Evolutionary conservation across 371 early-diverging fungal genomes (phyloP).

Genomic region (Choanephora cucurbitarum): DNA sequence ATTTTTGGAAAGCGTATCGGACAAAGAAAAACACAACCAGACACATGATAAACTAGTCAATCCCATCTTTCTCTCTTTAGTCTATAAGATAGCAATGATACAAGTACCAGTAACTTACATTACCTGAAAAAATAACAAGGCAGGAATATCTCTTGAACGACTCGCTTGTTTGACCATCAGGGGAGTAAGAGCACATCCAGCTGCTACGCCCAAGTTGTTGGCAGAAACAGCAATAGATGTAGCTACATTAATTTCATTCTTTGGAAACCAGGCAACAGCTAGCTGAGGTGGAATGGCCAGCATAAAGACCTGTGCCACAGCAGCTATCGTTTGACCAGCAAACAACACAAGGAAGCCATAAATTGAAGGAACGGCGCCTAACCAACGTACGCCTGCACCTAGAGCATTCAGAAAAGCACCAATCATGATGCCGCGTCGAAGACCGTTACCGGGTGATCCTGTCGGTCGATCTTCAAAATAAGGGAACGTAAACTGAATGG

Average conservation of each 20-base stretch:
- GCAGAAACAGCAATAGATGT: conserved; percentile 54
- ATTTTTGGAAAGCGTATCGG: conserved; percentile 26
- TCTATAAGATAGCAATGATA: too few species aligned
- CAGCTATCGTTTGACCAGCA: conserved; percentile 53
- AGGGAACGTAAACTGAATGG: conserved; percentile 44
- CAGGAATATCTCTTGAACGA: conserved; percentile 40
- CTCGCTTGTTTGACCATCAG: conserved; percentile 39
- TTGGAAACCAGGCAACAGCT: conserved; percentile 56
- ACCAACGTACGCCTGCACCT: conserved; percentile 43
- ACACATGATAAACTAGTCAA: conserved; percentile 23
- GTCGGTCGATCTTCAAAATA: conserved; percentile 40
- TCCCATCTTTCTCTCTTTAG: neutral
- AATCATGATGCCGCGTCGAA: conserved; percentile 46
- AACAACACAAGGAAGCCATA: conserved; percentile 38
- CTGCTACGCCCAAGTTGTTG: conserved; percentile 54
- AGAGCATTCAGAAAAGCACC: conserved; percentile 49
- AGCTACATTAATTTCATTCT: conserved; percentile 46
- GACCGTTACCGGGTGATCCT: conserved; percentile 35
- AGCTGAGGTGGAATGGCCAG: conserved; percentile 53
- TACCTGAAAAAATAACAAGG: conserved; percentile 43
- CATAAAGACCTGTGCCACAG: conserved; percentile 54
- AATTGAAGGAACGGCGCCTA: conserved; percentile 42
- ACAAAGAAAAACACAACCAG: conserved; percentile 24
- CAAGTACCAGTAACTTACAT: neutral
- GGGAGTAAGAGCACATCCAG: conserved; percentile 54